These are phyloP conservation scores for Rhynchosporium graminicola DNA, from an alignment of 2,329 filamentous ascomycete species.

Conservation along the genomic window DNA sequence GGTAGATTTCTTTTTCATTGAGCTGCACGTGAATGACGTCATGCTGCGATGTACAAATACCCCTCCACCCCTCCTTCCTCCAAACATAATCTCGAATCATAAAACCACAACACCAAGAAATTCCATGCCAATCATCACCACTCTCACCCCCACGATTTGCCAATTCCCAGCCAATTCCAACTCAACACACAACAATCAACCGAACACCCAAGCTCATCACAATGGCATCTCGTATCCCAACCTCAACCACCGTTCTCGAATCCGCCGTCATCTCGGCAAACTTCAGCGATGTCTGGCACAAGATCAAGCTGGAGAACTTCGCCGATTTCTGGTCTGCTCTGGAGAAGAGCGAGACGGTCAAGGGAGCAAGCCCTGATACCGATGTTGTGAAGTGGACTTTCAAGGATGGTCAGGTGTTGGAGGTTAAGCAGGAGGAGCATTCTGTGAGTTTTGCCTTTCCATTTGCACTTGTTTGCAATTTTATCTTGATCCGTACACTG, in stretches of 20 bases:
- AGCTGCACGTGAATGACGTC: conserved; percentile 9
- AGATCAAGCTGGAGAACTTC: conserved; percentile 73
- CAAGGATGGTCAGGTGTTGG: conserved; percentile 66
- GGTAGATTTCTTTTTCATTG: background rate
- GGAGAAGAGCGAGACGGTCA: conserved; percentile 61
- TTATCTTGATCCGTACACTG: background rate
- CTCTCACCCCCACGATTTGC: background rate
- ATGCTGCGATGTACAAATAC: background rate
- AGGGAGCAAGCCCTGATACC: conserved; percentile 63
- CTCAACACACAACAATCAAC: background rate
- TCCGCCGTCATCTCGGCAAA: conserved; percentile 68
- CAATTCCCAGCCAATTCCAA: background rate
- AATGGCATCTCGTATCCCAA: conserved; percentile 52
- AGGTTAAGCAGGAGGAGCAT: conserved; percentile 77
- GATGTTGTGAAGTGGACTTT: conserved; percentile 71
- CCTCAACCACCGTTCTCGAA: conserved; percentile 66
- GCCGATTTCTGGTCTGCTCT: conserved; percentile 66
- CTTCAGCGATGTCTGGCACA: conserved; percentile 69
- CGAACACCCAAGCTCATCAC: background rate
- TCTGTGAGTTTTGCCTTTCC: conserved; percentile 50
- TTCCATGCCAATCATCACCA: background rate
- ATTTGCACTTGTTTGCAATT: background rate
- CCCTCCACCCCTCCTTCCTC: conserved; percentile 2
- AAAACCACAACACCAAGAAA: conserved; percentile 3
- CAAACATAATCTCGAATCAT: too few species aligned